Base-by-base conservation (phyloP, 345 rosid species). In the Hypericum perforatum region DNA sequence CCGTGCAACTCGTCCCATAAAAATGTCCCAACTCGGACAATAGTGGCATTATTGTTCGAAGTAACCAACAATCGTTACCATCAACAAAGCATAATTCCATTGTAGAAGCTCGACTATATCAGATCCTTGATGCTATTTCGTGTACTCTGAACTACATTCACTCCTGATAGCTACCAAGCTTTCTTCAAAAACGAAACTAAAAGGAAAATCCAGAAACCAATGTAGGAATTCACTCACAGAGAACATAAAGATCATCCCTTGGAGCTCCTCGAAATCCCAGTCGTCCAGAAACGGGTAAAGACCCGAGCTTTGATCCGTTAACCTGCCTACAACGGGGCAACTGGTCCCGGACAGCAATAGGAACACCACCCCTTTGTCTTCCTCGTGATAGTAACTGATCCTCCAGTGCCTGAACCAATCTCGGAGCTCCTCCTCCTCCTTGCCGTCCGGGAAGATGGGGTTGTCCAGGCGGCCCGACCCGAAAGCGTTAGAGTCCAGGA, bases 211-310 rank as follows among this genome's bases (percentile, higher is more conserved):
- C 32, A 9, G 11, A 53, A 47, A 15, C 39, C 43, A 46, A 14
- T 0, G 12, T 5, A 12, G 4, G 9, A 40, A 15, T 11, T 8
- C 70, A 74, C 96, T 87, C 78, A 84, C 89, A 50, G 96, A 78
- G 71, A 84, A 87, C 87, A 87, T 84, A 62, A 87, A 82, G 41
- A 87, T 83, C 85, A 84, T 61, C 11, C 94, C 94, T 70, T 82
- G 87, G 55, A 87, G 85, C 65, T 87, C 85, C 49, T 87, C 87
- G 43, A 78, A 79, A 73, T 87, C 87, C 16, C 61, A 72, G 65
- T 80, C 80, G 57, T 81, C 89, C 60, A 74, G 49, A 60, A 63
- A 51, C 38, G 80, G 60, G 54, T 78, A 82, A 47, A 82, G 69
- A 46, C 68, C 80, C 50, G 69, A 52, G 43, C 38, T 71, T 3